Base-by-base conservation (phyloP, 306 rosid species). In the Vigna nakashimae region DNA sequence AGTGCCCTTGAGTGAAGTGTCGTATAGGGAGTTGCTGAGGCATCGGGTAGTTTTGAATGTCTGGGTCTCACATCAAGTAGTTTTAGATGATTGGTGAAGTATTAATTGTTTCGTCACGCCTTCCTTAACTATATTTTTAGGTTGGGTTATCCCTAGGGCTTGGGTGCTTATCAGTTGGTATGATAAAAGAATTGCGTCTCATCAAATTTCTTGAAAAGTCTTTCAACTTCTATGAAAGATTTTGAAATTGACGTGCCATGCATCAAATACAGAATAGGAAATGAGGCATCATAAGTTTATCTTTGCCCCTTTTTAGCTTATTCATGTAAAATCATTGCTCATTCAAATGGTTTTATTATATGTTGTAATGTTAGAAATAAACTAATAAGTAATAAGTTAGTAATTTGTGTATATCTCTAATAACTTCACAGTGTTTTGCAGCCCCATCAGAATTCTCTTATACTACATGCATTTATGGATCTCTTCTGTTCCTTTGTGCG, bases 381-480 rank as follows among this genome's bases (percentile, higher is more conserved):
- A 49, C 68, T 65, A 62, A n/a, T 70, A 86, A 51, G 53, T 73
- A 66, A 60, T 65, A 48, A 48, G 38, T 56, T 55, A 49, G 55
- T 57, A 22, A 68, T 88, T 82, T 70, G 68, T 69, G 74, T 80
- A 79, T 79, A 87, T 88, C 87, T 87, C 89, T 84, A 84, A 88
- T 92, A 90, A 95, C 94, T 80, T 84, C 88, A 84, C 65, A 84
- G 91, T 91, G 85, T 84, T 83, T 91, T 95, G 92, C 98, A 95
- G 99, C 98, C 99, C 81, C 98, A 95, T 80, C 99, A 95, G 89
- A 95, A 95, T 85, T 89, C 98, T 26, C 94, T 95, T 69, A 91
- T 95, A 71, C 87, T 95, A 48, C 97, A 88, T 48, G 92, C 97
- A 55, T 95, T 95, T 87, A 92, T 92, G 99, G 97, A 89, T 87